Conservation (phyloP, 768 basidiomycete genomes). For the Crepidotus variabilis region DNA sequence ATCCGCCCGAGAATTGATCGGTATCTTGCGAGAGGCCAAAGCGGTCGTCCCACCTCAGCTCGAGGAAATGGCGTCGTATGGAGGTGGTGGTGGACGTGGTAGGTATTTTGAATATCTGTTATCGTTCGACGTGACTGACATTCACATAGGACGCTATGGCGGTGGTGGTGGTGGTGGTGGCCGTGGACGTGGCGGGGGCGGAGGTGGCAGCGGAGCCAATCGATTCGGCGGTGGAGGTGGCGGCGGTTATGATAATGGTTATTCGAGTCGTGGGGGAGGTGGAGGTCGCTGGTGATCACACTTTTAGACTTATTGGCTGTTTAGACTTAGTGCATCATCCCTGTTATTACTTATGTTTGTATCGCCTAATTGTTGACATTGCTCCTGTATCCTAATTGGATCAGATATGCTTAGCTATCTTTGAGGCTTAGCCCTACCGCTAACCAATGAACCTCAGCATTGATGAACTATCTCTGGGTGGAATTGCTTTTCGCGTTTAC, state of each 20-base stretch:
- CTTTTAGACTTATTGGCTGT: background rate
- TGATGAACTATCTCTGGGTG: constrained; percentile 29
- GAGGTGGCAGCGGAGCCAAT: constrained; percentile 39
- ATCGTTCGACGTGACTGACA: constrained; percentile 7
- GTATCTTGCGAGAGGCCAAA: constrained; percentile 85
- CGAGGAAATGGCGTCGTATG: constrained; percentile 88
- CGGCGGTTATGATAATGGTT: constrained; percentile 34
- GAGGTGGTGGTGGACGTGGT: constrained; percentile 79
- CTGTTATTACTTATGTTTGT: constrained; percentile 1
- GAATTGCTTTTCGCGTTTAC: constrained; percentile 33
- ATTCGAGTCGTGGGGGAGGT: constrained; percentile 40
- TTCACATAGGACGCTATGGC: constrained; percentile 54
- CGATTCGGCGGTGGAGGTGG: constrained; percentile 44
- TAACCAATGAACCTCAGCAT: constrained; percentile 11
- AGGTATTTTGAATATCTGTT: constrained; percentile 19
- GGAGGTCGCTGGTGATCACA: constrained; percentile 33
- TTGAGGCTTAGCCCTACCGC: background rate
- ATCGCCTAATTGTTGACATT: background rate
- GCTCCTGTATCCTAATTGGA: background rate
- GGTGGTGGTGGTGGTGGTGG: constrained; percentile 33
- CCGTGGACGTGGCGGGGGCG: constrained; percentile 31
- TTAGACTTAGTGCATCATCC: constrained; percentile 4
- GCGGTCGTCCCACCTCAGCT: constrained; percentile 83
- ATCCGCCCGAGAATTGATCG: constrained; percentile 86
- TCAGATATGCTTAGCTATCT: background rate